These are phyloP conservation scores for Chaetomium fimeti DNA, from an alignment of 495 filamentous ascomycete genomes.

Conservation along the genomic window DNA sequence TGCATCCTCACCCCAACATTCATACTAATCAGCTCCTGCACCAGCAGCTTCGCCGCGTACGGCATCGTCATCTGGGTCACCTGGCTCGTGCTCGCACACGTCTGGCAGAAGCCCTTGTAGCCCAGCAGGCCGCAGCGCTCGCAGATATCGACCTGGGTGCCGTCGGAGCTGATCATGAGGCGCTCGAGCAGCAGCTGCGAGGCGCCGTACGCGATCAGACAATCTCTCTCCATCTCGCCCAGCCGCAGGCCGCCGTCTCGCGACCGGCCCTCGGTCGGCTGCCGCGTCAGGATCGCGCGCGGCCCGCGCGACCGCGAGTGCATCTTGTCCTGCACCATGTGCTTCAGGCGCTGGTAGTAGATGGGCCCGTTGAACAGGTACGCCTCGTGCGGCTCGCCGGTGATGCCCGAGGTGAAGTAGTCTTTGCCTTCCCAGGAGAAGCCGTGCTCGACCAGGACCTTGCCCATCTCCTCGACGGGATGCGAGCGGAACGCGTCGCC, in stretches of 20 bases:
- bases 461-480: constrained; percentile 86
- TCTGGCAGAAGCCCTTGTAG: constrained; percentile 88
- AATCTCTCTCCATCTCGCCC: constrained; percentile 99
- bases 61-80: constrained; percentile 93
- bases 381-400: constrained; percentile 85
- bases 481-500: constrained; percentile 94
- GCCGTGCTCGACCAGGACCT: constrained; percentile 77
- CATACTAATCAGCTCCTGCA: constrained; percentile 97
- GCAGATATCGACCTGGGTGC: constrained; percentile 87
- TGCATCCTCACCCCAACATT: constrained; percentile 85
- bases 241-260: constrained; percentile 88
- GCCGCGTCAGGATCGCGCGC: constrained; percentile 85
- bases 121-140: constrained; percentile 92
- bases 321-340: constrained; percentile 99
- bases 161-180: constrained; percentile 90
- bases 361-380: constrained; percentile 99
- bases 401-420: constrained; percentile 91
- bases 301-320: constrained; percentile 90
- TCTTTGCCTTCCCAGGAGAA: constrained; percentile 97
- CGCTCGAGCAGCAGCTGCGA: constrained; percentile 90
- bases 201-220: constrained; percentile 91
- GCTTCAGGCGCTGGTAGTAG: constrained; percentile 99
- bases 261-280: constrained; percentile 94
- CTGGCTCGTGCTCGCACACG: constrained; percentile 74
- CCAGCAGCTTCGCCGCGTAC: constrained; percentile 96